These are phyloP conservation scores for Kodamaea nitidulidarum DNA, from an alignment of 805 yeast species.

Conservation along the genomic window DNA sequence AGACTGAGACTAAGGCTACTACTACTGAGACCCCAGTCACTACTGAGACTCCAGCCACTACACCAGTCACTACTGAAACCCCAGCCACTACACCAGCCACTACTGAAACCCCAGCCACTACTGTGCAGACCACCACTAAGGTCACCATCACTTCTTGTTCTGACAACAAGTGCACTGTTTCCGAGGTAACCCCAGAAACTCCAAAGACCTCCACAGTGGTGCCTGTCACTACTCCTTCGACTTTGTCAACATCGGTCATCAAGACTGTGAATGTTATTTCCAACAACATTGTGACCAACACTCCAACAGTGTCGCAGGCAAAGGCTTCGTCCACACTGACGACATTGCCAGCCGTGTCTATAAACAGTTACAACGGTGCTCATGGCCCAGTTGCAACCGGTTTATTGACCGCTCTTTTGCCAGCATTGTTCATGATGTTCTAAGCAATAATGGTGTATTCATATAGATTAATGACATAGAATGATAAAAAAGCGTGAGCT, in stretches of 20 bases:
- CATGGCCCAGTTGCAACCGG: conserved; percentile 17
- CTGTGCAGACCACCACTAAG: conserved; percentile 1
- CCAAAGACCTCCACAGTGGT: conserved; percentile 15
- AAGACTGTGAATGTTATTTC: conserved; percentile 39
- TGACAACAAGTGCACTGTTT: conserved; percentile 23
- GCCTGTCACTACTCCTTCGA: conserved; percentile 12
- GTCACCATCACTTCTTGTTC: conserved; percentile 27
- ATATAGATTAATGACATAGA: not conserved
- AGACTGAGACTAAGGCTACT: conserved; percentile 10
- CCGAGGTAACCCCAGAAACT: not conserved
- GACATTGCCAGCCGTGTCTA: conserved; percentile 10
- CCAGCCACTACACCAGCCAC: too few relatives aligned
- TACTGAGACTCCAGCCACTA: not conserved
- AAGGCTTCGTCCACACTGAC: conserved; percentile 14
- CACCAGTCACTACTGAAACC: too few relatives aligned
- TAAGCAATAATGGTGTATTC: not conserved
- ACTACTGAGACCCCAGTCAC: conserved; percentile 2
- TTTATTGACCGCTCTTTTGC: conserved; percentile 18
- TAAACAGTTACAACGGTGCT: not conserved
- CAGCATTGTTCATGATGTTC: conserved; percentile 12
- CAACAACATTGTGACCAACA: conserved; percentile 36
- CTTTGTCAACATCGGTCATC: conserved; percentile 10
- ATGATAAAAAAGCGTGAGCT: not conserved
- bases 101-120: not conserved
- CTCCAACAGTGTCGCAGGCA: conserved; percentile 16